Conservation (phyloP, 176 grass and related monocot genomes). For the Eleusine coracana region DNA sequence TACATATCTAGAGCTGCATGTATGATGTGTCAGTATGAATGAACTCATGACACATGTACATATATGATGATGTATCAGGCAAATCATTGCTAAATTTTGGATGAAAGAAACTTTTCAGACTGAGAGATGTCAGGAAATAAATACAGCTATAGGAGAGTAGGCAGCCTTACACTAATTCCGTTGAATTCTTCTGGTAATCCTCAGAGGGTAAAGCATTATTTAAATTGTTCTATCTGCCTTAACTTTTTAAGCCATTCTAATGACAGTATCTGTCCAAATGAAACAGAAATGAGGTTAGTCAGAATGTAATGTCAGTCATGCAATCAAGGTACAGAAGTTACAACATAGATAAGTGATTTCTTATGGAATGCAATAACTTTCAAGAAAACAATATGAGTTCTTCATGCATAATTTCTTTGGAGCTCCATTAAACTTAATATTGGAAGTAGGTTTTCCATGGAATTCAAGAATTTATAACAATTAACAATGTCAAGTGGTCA, state of each 20-base stretch:
- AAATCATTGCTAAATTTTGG: background rate
- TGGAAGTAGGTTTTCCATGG: background rate
- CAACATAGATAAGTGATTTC: background rate
- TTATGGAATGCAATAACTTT: slow-evolving; percentile 14
- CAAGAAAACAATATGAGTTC: background rate
- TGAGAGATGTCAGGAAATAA: slow-evolving; percentile 5
- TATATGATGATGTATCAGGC: background rate
- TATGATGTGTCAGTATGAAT: background rate
- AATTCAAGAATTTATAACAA: slow-evolving; percentile 2
- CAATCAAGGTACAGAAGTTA: background rate
- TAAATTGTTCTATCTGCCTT: background rate
- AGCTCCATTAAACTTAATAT: background rate
- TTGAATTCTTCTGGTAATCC: background rate
- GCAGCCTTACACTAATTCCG: slow-evolving; percentile 18
- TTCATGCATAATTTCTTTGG: background rate
- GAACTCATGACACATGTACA: background rate
- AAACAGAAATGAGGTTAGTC: slow-evolving; percentile 24
- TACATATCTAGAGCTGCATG: background rate
- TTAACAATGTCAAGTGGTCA: background rate
- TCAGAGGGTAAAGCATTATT: background rate
- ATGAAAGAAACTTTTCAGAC: background rate
- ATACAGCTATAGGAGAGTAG: slow-evolving; percentile 15
- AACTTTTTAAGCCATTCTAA: slow-evolving; percentile 8
- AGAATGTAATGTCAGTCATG: background rate
- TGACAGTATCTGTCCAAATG: slow-evolving; percentile 24